These are phyloP conservation scores for Pugionium cornutum DNA, from an alignment of 345 rosid genomes.

Conservation along the genomic window DNA sequence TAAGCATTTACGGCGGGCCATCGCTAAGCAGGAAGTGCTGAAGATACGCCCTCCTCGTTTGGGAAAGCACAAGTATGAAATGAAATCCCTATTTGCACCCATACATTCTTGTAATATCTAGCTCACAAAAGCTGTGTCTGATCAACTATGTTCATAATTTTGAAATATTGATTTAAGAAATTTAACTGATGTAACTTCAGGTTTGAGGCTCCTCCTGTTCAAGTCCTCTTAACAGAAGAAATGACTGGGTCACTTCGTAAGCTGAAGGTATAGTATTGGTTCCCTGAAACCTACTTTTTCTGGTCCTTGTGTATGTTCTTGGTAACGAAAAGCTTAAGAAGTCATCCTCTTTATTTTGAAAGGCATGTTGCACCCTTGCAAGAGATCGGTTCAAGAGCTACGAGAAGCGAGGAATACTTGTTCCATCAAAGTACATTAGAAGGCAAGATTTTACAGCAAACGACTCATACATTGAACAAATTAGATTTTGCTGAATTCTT, in stretches of 20 bases:
- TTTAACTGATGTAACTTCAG: slow-evolving; percentile 36
- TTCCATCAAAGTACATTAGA: slow-evolving; percentile 55
- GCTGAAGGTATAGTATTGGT: slow-evolving; percentile 58
- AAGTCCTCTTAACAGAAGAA: slow-evolving; percentile 88
- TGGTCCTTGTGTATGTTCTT: not conserved
- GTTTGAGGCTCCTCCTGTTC: slow-evolving; percentile 79
- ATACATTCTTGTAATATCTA: not conserved
- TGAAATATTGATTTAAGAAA: not conserved
- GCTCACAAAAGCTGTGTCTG: too few species aligned
- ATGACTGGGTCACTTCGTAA: slow-evolving; percentile 89
- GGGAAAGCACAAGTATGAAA: slow-evolving; percentile 88
- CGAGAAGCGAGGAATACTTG: slow-evolving; percentile 85
- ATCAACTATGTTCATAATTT: too few species aligned
- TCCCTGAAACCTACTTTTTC: slow-evolving; percentile 1
- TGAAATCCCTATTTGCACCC: not conserved
- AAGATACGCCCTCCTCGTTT: slow-evolving; percentile 81
- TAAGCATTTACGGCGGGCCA: slow-evolving; percentile 50
- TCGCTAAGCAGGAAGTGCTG: slow-evolving; percentile 73
- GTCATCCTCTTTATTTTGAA: slow-evolving; percentile 5
- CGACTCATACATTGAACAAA: not conserved
- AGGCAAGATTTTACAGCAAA: slow-evolving; percentile 48
- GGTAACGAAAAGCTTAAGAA: slow-evolving; percentile 11
- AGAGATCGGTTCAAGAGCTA: slow-evolving; percentile 89
- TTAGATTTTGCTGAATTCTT: slow-evolving; percentile 23
- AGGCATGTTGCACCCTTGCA: slow-evolving; percentile 88